Base-by-base conservation (phyloP, 169 alveolate genomes). In the Plasmodium berghei region DNA sequence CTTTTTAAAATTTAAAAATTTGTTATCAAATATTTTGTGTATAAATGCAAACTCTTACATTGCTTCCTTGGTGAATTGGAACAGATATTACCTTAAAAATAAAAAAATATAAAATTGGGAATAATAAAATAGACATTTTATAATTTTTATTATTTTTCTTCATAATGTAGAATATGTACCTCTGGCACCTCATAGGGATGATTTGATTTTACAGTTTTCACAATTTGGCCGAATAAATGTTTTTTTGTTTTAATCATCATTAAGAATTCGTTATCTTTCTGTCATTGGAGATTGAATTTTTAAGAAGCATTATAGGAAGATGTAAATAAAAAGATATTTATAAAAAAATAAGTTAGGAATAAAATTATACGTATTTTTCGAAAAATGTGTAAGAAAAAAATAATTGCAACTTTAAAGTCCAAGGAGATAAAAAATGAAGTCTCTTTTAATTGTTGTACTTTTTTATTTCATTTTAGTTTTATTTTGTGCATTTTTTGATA, bases 171-270 rank as follows among this genome's bases (percentile, higher is more conserved):
- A 9, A n/a, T 16, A 4, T 22, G 5, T 71, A 83, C 90, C 72
- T 83, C 90, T 45, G 90, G 90, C 49, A 83, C 56, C 55, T 83
- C 90, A 48, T 83, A 83, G n/a, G 90, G 90, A 56, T 83, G 90
- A 61, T 83, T 66, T 14, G 46, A 56, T 67, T 83, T 83, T 24
- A 83, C 90, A 2, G 54, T 22, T 4, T 54, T 59, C n/a, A 83
- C 85, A 66, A 83, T 83, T 83, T 83, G 55, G 20, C 24, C 42
- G 14, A 83, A 83, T 20, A 83, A 45, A 67, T 62, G n/a, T 59
- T 83, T 83, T 72, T 48, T 83, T 62, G 90, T 83, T 83, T 83
- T 83, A 16, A 83, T 83, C 90, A 83, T 83, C 90, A 83, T 83
- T 49, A 83, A 61, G 42, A 83, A 80, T 83, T 83, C 90, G 63